Percentiles rank a stretch among this genome's conserved stretches.
These are phyloP conservation scores for Aspergillus tubingensis DNA, from an alignment of 2,329 filamentous ascomycete genomes.

Conservation along the genomic window DNA sequence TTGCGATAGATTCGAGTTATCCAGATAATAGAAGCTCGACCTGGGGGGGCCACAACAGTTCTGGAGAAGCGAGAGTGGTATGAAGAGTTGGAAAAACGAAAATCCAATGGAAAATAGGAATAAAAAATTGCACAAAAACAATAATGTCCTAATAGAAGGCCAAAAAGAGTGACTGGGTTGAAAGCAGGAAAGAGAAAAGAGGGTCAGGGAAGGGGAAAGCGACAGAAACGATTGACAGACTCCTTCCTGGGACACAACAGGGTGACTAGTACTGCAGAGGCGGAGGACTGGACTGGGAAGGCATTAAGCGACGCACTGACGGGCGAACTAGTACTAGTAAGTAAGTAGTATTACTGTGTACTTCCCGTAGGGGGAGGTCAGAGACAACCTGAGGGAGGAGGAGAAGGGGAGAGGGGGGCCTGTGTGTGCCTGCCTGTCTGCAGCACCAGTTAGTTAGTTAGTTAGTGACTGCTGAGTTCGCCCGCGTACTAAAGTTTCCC, in stretches of 20 bases:
- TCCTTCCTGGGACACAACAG: constrained; percentile 5
- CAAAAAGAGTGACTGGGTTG: constrained; percentile 17
- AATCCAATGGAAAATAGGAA: not conserved
- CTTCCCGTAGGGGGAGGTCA: no score
- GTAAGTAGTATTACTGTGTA: not conserved
- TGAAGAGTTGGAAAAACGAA: constrained; percentile 1
- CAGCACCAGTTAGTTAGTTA: not conserved
- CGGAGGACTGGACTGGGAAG: not conserved
- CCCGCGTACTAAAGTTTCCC: not conserved
- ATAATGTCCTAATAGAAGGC: constrained; percentile 9
- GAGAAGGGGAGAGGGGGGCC: no score
- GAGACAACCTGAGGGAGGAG: no score
- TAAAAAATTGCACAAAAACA: not conserved
- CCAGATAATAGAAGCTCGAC: not conserved
- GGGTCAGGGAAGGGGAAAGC: constrained; percentile 14
- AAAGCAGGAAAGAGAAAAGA: constrained; percentile 12
- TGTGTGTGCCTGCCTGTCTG: no score
- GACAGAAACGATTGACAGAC: constrained; percentile 2
- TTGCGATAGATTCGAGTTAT: not conserved
- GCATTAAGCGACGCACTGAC: constrained; percentile 13
- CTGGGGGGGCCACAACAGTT: constrained; percentile 4
- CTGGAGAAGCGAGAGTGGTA: constrained; percentile 1
- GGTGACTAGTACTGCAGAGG: constrained; percentile 1
- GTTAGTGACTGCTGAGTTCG: no score
- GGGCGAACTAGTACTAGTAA: not conserved